These are phyloP conservation scores for Rhododendron kiyosumense DNA, from an alignment of 148 eudicot species.

Conservation along the genomic window DNA sequence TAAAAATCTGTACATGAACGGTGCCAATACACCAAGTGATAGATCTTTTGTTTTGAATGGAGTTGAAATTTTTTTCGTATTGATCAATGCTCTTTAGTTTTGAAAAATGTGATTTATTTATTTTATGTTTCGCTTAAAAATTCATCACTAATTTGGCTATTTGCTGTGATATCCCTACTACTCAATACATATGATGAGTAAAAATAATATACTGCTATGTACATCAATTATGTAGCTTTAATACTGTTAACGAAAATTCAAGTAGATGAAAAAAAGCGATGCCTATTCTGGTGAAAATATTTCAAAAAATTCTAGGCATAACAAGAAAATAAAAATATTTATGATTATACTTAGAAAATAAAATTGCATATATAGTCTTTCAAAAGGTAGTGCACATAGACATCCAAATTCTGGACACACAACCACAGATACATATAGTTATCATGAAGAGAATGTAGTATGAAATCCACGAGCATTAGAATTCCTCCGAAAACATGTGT, in stretches of 20 bases:
- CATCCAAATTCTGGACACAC: background rate
- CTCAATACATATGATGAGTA: slow-evolving; percentile 46
- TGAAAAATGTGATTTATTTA: no score
- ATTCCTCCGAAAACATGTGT: background rate
- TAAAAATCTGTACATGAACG: no score
- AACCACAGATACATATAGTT: background rate
- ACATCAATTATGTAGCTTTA: background rate
- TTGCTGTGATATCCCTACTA: slow-evolving; percentile 48
- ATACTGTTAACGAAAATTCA: no score
- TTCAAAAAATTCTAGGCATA: background rate
- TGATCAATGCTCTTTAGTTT: no score
- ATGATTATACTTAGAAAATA: background rate
- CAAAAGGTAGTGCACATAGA: background rate
- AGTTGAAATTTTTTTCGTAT: no score
- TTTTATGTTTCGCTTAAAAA: no score
- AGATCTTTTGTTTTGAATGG: no score
- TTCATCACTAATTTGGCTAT: slow-evolving; percentile 55
- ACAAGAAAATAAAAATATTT: no score
- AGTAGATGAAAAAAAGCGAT: background rate
- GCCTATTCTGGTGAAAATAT: background rate
- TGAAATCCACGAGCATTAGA: no score
- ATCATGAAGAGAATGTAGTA: background rate
- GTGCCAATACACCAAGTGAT: no score
- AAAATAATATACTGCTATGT: background rate
- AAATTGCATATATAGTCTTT: background rate